These are phyloP conservation scores for Hysterium pulicare DNA, from an alignment of 2,329 filamentous ascomycete species.

Conservation along the genomic window DNA sequence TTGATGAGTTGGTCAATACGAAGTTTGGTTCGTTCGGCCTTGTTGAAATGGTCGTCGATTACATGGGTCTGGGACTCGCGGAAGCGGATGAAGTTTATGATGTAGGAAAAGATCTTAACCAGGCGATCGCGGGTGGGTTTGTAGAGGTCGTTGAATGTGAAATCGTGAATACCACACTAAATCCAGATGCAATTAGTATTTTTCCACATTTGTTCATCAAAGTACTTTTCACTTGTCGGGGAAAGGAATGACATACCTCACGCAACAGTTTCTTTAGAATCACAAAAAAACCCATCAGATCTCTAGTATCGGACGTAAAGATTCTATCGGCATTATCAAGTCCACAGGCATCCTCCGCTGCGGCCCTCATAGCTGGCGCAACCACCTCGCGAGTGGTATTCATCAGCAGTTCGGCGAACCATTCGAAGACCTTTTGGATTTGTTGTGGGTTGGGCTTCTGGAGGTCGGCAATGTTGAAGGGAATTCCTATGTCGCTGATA, in stretches of 20 bases:
- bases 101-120: constrained; percentile 92
- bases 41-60: constrained; percentile 93
- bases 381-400: constrained; percentile 91
- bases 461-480: constrained; percentile 80
- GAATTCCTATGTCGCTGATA: constrained; percentile 94
- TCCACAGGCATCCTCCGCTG: constrained; percentile 80
- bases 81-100: constrained; percentile 98
- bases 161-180: constrained; percentile 86
- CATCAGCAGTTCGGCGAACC: constrained; percentile 91
- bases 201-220: too few relatives aligned
- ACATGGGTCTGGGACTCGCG: constrained; percentile 85
- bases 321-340: constrained; percentile 76
- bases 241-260: constrained; percentile 46
- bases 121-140: constrained; percentile 86
- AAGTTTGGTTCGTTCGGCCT: constrained; percentile 77
- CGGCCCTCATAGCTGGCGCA: constrained; percentile 91
- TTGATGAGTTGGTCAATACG: constrained; percentile 81
- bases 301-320: constrained; percentile 80
- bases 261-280: constrained; percentile 74
- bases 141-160: constrained; percentile 88
- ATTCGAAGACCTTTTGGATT: constrained; percentile 97
- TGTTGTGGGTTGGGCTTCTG: constrained; percentile 92
- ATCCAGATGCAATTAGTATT: background rate
- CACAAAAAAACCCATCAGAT: constrained; percentile 93
- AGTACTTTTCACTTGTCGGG: background rate